Evolutionary conservation across 2,329 filamentous ascomycete genomes (phyloP).

Genomic region (Cyanodermella asteris): DNA sequence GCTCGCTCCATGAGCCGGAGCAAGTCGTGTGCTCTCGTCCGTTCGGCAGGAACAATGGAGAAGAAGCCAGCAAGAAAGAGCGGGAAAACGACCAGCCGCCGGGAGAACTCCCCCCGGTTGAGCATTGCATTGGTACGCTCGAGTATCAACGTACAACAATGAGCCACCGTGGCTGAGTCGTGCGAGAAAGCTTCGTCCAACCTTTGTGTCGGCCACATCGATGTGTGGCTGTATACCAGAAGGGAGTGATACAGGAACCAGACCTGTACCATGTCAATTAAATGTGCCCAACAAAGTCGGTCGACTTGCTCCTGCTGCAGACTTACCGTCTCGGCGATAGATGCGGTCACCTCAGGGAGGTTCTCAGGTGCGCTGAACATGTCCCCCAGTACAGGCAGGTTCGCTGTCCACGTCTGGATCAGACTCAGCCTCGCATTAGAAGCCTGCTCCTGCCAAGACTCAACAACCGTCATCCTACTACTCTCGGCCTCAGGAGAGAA

Average conservation of each 20-base stretch:
- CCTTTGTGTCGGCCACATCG: conserved; percentile 29
- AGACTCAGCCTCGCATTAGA: conserved; percentile 1
- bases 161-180: conserved; percentile 19
- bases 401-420: conserved; percentile 1
- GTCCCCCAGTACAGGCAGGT: conserved; percentile 9
- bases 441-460: no score
- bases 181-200: conserved; percentile 13
- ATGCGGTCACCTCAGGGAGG: conserved; percentile 16
- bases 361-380: conserved; percentile 16
- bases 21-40: no score
- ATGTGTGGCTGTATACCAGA: conserved; percentile 30
- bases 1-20: no score
- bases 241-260: conserved; percentile 26
- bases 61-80: conserved; percentile 31
- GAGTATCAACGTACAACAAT: conserved; percentile 23
- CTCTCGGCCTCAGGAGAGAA: neutral
- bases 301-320: neutral
- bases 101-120: conserved; percentile 17
- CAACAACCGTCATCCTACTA: conserved; percentile 4
- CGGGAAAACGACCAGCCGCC: conserved; percentile 28
- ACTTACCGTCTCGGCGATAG: conserved; percentile 24
- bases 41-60: no score
- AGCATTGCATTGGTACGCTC: conserved; percentile 21
- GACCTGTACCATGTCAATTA: conserved; percentile 11
- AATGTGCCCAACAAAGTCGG: neutral